These are phyloP conservation scores for Metschnikowia picachoensis DNA, from an alignment of 805 yeast species.

Conservation along the genomic window DNA sequence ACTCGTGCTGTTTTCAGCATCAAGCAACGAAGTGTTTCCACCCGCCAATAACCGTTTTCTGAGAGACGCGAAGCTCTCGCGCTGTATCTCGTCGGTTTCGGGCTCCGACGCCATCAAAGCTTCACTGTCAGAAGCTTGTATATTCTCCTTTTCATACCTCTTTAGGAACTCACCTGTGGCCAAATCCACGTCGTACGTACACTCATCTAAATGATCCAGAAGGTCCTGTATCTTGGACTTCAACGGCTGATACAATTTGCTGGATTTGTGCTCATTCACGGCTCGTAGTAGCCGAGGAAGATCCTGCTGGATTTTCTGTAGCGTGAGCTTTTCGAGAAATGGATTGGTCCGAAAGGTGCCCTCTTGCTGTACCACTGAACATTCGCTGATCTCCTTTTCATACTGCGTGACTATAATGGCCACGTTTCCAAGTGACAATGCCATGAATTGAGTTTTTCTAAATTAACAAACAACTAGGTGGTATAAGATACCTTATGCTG, in stretches of 20 bases:
- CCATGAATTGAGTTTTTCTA: background rate
- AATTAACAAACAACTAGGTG: background rate
- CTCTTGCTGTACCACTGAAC: background rate
- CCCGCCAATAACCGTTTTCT: slow-evolving; percentile 15
- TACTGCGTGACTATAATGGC: slow-evolving; percentile 7
- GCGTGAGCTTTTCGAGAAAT: slow-evolving; percentile 9
- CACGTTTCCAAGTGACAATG: slow-evolving; percentile 1
- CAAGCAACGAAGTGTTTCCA: slow-evolving; percentile 13
- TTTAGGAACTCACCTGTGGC: background rate
- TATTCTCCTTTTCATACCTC: background rate
- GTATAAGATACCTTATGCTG: background rate
- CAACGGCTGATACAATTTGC: slow-evolving; percentile 4
- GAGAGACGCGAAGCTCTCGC: slow-evolving; percentile 15
- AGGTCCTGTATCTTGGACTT: slow-evolving; percentile 5
- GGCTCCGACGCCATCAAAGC: background rate
- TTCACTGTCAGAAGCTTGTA: background rate
- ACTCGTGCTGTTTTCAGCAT: slow-evolving; percentile 5
- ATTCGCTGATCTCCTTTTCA: slow-evolving; percentile 6
- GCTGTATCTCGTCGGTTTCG: background rate
- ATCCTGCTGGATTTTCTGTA: slow-evolving; percentile 14
- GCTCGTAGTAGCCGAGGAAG: slow-evolving; percentile 16
- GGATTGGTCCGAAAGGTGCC: slow-evolving; percentile 7
- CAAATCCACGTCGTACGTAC: slow-evolving; percentile 1
- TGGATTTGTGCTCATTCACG: slow-evolving; percentile 10
- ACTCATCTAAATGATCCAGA: slow-evolving; percentile 11